Evolutionary conservation across 768 basidiomycete species (phyloP).

Genomic region (Crepidotus variabilis): DNA sequence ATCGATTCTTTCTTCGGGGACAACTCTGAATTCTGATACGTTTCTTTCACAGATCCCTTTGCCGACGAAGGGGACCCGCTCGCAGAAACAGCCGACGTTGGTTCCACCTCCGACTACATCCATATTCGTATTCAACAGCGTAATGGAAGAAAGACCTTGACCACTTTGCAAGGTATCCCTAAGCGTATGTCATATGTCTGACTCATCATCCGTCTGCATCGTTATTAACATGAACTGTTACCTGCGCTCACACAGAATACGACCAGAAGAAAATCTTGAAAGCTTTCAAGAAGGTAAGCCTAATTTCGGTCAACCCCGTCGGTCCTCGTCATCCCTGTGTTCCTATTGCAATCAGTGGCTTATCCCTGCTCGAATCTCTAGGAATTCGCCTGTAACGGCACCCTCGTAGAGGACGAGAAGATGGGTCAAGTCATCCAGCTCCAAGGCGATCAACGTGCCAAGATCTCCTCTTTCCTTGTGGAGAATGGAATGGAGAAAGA

Average conservation of each 20-base stretch:
- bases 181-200: slow-evolving; percentile 56
- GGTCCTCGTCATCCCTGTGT: neutral
- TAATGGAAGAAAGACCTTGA: slow-evolving; percentile 98
- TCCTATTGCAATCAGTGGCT: slow-evolving; percentile 1
- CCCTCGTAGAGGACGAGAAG: slow-evolving; percentile 91
- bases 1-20: slow-evolving; percentile 15
- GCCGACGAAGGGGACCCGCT: slow-evolving; percentile 90
- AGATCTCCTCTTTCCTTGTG: slow-evolving; percentile 85
- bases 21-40: slow-evolving; percentile 11
- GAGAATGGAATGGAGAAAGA: slow-evolving; percentile 75
- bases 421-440: slow-evolving; percentile 97
- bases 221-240: neutral
- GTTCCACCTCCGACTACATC: slow-evolving; percentile 79
- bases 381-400: slow-evolving; percentile 99
- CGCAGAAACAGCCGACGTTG: slow-evolving; percentile 68
- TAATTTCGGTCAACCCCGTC: neutral
- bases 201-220: slow-evolving; percentile 6
- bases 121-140: slow-evolving; percentile 98
- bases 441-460: slow-evolving; percentile 94
- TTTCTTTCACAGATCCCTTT: slow-evolving; percentile 73
- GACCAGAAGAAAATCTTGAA: slow-evolving; percentile 98
- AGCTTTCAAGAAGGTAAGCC: slow-evolving; percentile 91
- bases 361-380: slow-evolving; percentile 22
- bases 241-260: slow-evolving; percentile 58
- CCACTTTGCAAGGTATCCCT: slow-evolving; percentile 93